These are phyloP conservation scores for Chimonanthus salicifolius DNA, from an alignment of 164 flowering plant species.

Conservation along the genomic window DNA sequence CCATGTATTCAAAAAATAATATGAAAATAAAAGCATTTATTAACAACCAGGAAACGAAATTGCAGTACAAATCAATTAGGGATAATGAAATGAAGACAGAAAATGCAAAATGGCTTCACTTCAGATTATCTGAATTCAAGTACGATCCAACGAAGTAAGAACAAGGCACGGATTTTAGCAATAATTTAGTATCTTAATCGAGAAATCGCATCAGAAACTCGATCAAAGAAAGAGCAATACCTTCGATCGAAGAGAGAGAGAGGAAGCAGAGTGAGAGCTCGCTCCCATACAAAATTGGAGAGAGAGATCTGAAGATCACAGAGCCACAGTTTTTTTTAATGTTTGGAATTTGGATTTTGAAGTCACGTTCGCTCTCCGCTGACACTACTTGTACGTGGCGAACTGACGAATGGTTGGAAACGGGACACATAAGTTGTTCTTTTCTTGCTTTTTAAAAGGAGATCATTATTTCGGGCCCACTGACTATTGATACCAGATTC, in stretches of 20 bases:
- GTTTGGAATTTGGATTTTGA: too few relatives aligned
- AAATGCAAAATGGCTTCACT: not conserved
- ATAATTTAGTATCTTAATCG: not conserved
- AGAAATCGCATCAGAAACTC: not conserved
- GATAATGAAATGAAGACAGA: not conserved
- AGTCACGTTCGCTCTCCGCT: too few relatives aligned
- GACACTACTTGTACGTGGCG: too few relatives aligned
- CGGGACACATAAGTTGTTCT: too few relatives aligned
- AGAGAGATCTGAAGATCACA: not conserved
- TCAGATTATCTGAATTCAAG: not conserved
- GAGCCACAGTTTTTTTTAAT: not conserved
- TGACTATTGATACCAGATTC: too few relatives aligned
- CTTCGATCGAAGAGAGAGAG: not conserved
- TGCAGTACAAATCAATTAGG: not conserved
- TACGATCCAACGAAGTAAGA: not conserved
- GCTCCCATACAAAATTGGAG: not conserved
- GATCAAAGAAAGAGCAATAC: not conserved
- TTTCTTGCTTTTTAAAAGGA: too few relatives aligned
- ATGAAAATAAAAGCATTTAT: not conserved
- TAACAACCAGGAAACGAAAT: not conserved
- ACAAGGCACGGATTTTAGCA: not conserved
- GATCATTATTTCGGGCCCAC: too few relatives aligned
- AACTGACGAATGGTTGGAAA: too few relatives aligned
- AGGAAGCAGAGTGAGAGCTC: slow-evolving; percentile 3
- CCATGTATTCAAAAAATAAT: not conserved